Base-by-base conservation (phyloP, 2,329 filamentous ascomycete species). In the Plectosphaerella cucumerina region DNA sequence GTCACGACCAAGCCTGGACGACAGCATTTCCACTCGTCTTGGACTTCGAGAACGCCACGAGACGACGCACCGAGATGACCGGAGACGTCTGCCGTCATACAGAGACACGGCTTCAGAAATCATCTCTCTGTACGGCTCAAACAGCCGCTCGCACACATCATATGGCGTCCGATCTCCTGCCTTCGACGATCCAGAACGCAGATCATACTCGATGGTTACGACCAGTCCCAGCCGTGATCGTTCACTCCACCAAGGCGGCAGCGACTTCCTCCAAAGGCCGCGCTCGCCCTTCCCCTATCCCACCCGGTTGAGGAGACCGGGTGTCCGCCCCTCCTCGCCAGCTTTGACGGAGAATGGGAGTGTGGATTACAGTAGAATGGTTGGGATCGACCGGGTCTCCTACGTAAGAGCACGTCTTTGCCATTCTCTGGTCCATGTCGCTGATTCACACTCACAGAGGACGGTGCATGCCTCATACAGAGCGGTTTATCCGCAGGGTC, bases 281-380 rank as follows among this genome's bases (percentile, higher is more conserved):
- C 72, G 78, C 26, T 83, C 81, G 20, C 80, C 81, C 1, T 83
- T 79, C 53, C 78, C 78, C 20, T 83, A 84, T 52, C 80, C 80
- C 22, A 76, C 79, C 44, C 75, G 80, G 17, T 64, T 83, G 33
- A 81, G 74, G 59, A 74, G 80, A 18, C 78, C 78, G 17, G 77
- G 77, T 4, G 66, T 76, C 35, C 70, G 74, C 41, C 70, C 77
- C 43, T 65, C 71, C 23, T 81, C 77, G 12, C 77, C 76, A 14
- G 74, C 75, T 44, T 59, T 78, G 48, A 73, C 73, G 5, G 73
- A 77, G 52, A 71, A 70, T 53, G 75, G 76, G 8, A 62, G 58
- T 44, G 62, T 78, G 47, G 76, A 79, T 58, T 77, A 77, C 59
- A 74, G 69, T 54, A 73, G 70, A 54, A 78, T 76, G 73, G 67